These are phyloP conservation scores for Pneumocystis wakefieldiae DNA, from an alignment of 1,139 yeast genomes.

Conservation along the genomic window DNA sequence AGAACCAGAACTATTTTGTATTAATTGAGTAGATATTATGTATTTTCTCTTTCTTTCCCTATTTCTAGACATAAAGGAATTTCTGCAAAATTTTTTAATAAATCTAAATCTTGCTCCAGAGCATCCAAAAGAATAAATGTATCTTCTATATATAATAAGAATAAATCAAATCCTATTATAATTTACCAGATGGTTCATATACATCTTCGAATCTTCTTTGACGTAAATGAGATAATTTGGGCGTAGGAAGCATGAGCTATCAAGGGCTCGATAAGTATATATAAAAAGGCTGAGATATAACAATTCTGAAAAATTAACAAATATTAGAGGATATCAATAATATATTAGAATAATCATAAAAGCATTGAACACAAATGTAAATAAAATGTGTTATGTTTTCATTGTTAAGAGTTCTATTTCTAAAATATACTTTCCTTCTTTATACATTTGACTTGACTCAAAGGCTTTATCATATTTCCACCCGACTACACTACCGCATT, in stretches of 20 bases:
- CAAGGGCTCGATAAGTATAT: neutral
- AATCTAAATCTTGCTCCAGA: constrained; percentile 10
- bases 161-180: neutral
- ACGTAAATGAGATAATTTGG: constrained; percentile 8
- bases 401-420: constrained; percentile 28
- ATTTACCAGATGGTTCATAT: constrained; percentile 11
- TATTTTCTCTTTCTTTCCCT: neutral
- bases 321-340: neutral
- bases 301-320: neutral
- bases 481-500: constrained; percentile 49
- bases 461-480: constrained; percentile 64
- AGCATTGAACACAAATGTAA: neutral
- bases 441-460: constrained; percentile 43
- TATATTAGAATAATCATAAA: neutral
- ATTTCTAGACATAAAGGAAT: neutral
- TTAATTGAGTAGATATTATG: neutral
- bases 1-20: constrained; percentile 9
- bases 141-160: constrained; percentile 6
- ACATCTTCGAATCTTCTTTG: constrained; percentile 8
- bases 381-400: neutral
- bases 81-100: neutral
- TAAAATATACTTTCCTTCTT: constrained; percentile 65
- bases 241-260: constrained; percentile 10
- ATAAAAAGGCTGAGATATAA: neutral
- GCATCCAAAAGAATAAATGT: constrained; percentile 13